Percentiles rank a stretch among this genome's conserved stretches.
Evolutionary conservation across 495 filamentous ascomycete genomes (phyloP).

Genomic region (Hypoxylon intermedium): DNA sequence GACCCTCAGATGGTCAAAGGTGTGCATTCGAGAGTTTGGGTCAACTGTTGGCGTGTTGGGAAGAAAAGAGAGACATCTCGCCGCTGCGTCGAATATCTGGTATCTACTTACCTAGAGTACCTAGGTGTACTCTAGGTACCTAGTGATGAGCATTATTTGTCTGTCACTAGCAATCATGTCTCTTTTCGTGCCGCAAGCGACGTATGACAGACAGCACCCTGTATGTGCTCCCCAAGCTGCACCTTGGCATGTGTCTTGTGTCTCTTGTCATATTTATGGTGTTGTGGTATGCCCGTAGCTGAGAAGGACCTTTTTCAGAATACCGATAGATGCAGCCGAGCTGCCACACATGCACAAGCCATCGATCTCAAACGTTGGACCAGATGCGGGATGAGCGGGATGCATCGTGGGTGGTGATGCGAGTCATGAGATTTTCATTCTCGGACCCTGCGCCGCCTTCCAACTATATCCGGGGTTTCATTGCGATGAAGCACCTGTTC

Average conservation of each 20-base stretch:
- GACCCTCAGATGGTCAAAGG: not conserved
- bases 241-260: conserved; percentile 12
- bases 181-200: conserved; percentile 27
- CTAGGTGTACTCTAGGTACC: too few relatives aligned
- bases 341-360: conserved; percentile 33
- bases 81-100: conserved; percentile 24
- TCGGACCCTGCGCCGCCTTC: conserved; percentile 28
- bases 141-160: conserved; percentile 14
- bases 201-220: conserved; percentile 15
- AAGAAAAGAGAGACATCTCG: conserved; percentile 18
- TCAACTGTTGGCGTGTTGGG: conserved; percentile 36
- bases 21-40: not conserved
- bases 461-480: conserved; percentile 37
- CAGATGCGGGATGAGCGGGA: conserved; percentile 37
- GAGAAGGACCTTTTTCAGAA: conserved; percentile 14
- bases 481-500: conserved; percentile 15
- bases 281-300: conserved; percentile 26
- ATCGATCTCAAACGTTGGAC: conserved; percentile 35
- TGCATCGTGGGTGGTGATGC: conserved; percentile 23
- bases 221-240: conserved; percentile 20
- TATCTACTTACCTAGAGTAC: too few relatives aligned
- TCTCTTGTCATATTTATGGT: conserved; percentile 7
- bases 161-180: conserved; percentile 16
- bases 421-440: conserved; percentile 32
- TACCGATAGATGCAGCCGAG: conserved; percentile 39